phyloP scores from a whole-genome alignment of 2,329 filamentous ascomycete genomes.

The Diaporthe capsici region DNA sequence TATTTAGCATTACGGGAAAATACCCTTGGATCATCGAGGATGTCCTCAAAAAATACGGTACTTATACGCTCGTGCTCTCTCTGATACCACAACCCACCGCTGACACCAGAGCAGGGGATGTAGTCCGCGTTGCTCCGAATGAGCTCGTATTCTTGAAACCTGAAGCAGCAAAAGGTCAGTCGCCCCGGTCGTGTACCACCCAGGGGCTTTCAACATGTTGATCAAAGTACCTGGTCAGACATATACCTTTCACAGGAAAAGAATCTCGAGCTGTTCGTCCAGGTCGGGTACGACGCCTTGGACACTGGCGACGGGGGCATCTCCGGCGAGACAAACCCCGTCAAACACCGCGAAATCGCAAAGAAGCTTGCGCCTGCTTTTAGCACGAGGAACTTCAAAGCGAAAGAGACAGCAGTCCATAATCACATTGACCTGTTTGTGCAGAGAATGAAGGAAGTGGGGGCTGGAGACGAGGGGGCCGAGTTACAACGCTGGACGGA shows the following conservation, averaged over 20 bases:
- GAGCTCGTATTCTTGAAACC: constrained; percentile 24
- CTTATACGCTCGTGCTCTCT: neutral
- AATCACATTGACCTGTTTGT: constrained; percentile 41
- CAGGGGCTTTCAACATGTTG: neutral
- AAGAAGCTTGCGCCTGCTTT: constrained; percentile 41
- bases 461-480: neutral
- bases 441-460: constrained; percentile 26
- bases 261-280: constrained; percentile 38
- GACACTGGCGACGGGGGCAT: constrained; percentile 38
- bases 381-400: constrained; percentile 35
- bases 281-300: constrained; percentile 31
- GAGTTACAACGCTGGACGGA: constrained; percentile 39
- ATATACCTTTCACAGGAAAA: constrained; percentile 38
- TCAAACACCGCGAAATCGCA: constrained; percentile 36
- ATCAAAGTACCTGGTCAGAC: neutral
- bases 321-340: constrained; percentile 32
- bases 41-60: neutral
- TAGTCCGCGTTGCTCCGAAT: constrained; percentile 31
- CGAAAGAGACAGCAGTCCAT: constrained; percentile 35
- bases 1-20: neutral
- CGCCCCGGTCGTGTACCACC: too few species aligned
- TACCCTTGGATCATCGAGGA: constrained; percentile 22
- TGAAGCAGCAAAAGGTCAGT: constrained; percentile 6
- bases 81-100: neutral
- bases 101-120: neutral